Conservation (phyloP, 2,329 filamentous ascomycete species). For the Coniella vitis region DNA sequence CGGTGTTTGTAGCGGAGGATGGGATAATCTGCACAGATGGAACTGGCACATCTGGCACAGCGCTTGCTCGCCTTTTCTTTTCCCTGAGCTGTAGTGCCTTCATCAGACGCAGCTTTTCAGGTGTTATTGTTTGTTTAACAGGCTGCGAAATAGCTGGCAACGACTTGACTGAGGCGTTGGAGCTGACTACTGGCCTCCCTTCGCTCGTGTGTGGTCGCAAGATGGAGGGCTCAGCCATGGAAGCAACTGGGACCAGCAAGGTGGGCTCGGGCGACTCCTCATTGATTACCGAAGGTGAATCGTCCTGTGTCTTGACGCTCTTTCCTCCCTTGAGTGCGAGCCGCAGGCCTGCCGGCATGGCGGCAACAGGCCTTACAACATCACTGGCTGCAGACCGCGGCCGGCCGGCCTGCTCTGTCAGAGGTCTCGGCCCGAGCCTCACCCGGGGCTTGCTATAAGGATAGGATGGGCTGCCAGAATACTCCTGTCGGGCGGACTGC, state of each 20-base stretch:
- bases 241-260: conserved; percentile 28
- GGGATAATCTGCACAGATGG: conserved; percentile 21
- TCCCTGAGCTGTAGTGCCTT: conserved; percentile 88
- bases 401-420: conserved; percentile 55
- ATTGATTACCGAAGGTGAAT: conserved; percentile 25
- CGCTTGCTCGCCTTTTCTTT: conserved; percentile 55
- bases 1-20: not conserved
- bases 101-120: conserved; percentile 87
- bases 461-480: conserved; percentile 43
- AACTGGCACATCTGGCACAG: conserved; percentile 23
- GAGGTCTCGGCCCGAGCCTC: conserved; percentile 82
- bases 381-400: conserved; percentile 47
- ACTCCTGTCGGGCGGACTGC: conserved; percentile 45
- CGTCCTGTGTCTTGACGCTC: conserved; percentile 37
- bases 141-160: conserved; percentile 27
- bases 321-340: conserved; percentile 53
- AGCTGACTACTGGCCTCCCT: conserved; percentile 35
- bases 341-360: conserved; percentile 75
- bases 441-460: conserved; percentile 66
- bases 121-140: conserved; percentile 55
- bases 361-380: conserved; percentile 65
- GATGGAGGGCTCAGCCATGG: conserved; percentile 28
- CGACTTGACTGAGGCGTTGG: conserved; percentile 37
- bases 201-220: conserved; percentile 29
- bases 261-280: conserved; percentile 32